These are phyloP conservation scores for Verticillium longisporum DNA, from an alignment of 2,329 filamentous ascomycete species.

Conservation along the genomic window DNA sequence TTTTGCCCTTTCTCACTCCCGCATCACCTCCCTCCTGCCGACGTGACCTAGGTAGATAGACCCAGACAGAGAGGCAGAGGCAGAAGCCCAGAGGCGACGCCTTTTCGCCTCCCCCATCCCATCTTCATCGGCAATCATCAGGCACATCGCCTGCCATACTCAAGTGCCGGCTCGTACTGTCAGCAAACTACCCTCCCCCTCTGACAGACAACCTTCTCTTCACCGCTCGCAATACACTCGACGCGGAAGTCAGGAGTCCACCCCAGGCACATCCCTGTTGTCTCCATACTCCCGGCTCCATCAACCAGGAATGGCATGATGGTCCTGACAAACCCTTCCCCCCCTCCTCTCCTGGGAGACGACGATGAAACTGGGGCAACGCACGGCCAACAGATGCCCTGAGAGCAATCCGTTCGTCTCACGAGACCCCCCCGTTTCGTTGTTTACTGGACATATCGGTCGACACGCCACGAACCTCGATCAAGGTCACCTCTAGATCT, in stretches of 20 bases:
- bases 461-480: not conserved
- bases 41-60: no score
- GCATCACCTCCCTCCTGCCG: not conserved
- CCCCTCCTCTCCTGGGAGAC: no score
- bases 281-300: not conserved
- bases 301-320: not conserved
- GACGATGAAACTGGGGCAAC: not conserved
- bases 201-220: not conserved
- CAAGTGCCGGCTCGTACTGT: not conserved
- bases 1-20: not conserved
- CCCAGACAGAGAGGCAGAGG: no score
- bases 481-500: not conserved
- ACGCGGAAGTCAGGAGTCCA: not conserved
- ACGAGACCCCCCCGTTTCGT: not conserved
- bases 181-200: not conserved
- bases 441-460: not conserved
- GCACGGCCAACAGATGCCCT: not conserved
- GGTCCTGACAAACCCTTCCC: not conserved
- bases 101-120: not conserved
- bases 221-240: not conserved
- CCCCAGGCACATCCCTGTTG: not conserved
- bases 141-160: not conserved
- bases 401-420: not conserved
- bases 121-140: not conserved
- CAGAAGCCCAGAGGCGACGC: no score